Base-by-base conservation (phyloP, 192 early-diverging fungal genomes). In the Cetraspora pellucida region DNA sequence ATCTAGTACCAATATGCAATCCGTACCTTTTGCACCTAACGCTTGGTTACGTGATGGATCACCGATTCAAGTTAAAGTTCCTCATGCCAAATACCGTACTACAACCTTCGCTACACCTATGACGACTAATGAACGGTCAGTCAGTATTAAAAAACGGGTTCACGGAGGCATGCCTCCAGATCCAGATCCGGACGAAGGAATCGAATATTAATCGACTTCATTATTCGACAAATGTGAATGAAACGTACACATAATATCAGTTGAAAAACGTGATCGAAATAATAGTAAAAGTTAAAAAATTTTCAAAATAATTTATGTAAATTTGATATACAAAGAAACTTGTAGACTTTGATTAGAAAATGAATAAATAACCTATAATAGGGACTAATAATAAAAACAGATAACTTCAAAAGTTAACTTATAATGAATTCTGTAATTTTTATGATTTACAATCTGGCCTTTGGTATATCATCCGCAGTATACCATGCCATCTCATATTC, bases 401-500 rank as follows among this genome's bases (percentile, higher is more conserved):
- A 7, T 37, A 37, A 37, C 37, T 37, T 37, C 37, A 37, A 37
- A n/a, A 37, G 37, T 37, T 37, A 37, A 37, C 37, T 37, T 37
- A 37, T 37, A 37, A 37, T 1, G 4, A 37, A 37, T n/a, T n/a
- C n/a, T 37, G 37, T 54, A 54, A 54, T 19, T 1, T 54, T 16
- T 19, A 54, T 54, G 16, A 30, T 65, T 63, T 52, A 75, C 37
- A 75, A 64, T 49, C 64, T 75, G 17, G 74, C 74, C 17, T 75
- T 60, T 13, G 54, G 3, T 43, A 55, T 11, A 25, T 47, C 37
- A 16, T 75, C 60, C 1, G 21, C 16, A 31, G 23, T 52, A 50
- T 89, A 89, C 89, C 87, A 90, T 14, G 82, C 87, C 89, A 90
- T 90, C 72, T 90, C 87, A 46, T 83, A 80, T 67, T 88, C 93